phyloP scores from a whole-genome alignment of 306 rosid genomes.

The Oemleria cerasiformis region DNA sequence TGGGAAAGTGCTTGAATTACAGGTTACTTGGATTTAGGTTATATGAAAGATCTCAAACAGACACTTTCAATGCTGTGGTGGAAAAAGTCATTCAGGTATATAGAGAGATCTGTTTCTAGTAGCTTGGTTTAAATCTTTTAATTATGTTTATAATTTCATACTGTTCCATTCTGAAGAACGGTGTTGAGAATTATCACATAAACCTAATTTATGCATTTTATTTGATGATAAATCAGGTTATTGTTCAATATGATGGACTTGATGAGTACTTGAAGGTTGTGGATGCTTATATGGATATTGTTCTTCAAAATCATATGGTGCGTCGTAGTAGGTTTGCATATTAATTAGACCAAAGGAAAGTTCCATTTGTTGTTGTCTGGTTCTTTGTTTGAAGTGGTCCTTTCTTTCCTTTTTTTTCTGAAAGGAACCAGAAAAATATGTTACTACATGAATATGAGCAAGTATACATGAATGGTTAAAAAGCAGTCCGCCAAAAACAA shows the following conservation, averaged over 20 bases:
- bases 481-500: background rate
- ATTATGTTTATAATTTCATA: background rate
- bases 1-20: constrained; percentile 75
- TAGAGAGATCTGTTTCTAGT: constrained; percentile 26
- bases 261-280: constrained; percentile 81
- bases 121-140: constrained; percentile 9
- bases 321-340: constrained; percentile 26
- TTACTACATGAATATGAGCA: background rate
- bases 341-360: background rate
- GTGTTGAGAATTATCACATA: constrained; percentile 11
- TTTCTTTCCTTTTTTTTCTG: background rate
- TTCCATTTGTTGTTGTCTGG: background rate
- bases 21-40: constrained; percentile 92
- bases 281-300: constrained; percentile 82
- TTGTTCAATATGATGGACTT: constrained; percentile 54
- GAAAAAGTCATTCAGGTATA: constrained; percentile 68
- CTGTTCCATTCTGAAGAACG: background rate
- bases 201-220: background rate
- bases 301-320: constrained; percentile 82
- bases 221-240: constrained; percentile 49
- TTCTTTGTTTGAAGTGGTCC: background rate
- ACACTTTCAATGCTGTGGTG: constrained; percentile 45
- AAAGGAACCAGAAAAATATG: background rate
- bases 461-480: background rate
- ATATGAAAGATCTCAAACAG: constrained; percentile 49